Conservation (phyloP, 495 filamentous ascomycete genomes). For the Lasiosphaeria miniovina region DNA sequence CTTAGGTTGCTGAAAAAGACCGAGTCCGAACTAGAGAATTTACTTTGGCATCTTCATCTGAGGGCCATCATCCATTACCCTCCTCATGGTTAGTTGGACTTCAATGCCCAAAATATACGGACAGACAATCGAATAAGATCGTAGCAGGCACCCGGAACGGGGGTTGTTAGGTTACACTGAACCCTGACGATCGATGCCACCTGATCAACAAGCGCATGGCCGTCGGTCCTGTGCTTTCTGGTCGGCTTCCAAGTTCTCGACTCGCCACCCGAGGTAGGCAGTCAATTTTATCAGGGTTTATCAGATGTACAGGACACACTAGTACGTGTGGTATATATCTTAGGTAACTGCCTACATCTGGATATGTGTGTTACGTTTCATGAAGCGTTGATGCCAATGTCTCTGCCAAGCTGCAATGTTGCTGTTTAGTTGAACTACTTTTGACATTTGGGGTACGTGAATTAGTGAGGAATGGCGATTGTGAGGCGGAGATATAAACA, state of each 20-base stretch:
- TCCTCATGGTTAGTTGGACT: too few relatives aligned
- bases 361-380: background rate
- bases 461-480: too few relatives aligned
- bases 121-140: too few relatives aligned
- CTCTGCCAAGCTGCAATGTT: background rate
- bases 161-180: background rate
- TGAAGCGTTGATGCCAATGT: slow-evolving; percentile 1
- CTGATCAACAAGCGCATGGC: background rate
- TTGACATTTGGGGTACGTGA: too few relatives aligned
- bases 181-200: slow-evolving; percentile 6
- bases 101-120: too few relatives aligned
- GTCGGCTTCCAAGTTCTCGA: background rate
- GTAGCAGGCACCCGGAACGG: background rate
- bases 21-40: too few relatives aligned
- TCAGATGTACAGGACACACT: background rate
- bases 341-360: too few relatives aligned
- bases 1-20: too few relatives aligned
- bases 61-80: too few relatives aligned
- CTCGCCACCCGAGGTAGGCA: background rate
- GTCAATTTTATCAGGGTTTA: background rate
- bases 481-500: background rate
- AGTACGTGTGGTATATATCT: too few relatives aligned
- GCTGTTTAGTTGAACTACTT: too few relatives aligned
- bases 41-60: too few relatives aligned
- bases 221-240: background rate